Percentiles rank a stretch among this genome's conserved stretches.
Evolutionary conservation across 2,329 filamentous ascomycete genomes (phyloP).

Genomic region (Fusarium sp.): DNA sequence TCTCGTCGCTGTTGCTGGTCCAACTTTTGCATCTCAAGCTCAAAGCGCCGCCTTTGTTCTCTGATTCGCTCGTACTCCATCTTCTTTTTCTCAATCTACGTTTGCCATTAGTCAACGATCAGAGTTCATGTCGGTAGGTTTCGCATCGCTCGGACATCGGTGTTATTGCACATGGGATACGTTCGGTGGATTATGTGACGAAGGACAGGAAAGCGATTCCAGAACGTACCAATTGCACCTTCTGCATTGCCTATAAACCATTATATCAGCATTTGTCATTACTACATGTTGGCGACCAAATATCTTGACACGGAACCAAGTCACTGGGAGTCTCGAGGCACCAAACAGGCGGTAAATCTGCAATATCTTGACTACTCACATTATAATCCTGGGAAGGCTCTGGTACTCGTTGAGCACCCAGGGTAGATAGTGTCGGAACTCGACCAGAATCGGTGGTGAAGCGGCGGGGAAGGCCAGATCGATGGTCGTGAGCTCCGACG

Average conservation of each 20-base stretch:
- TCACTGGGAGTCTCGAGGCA: not conserved
- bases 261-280: constrained; percentile 39
- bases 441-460: constrained; percentile 93
- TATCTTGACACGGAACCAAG: constrained; percentile 23
- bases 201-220: constrained; percentile 4
- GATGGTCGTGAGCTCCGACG: constrained; percentile 70
- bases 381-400: constrained; percentile 63
- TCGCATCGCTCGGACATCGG: constrained; percentile 7
- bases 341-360: constrained; percentile 3
- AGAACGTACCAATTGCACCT: constrained; percentile 79
- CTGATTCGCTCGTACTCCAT: constrained; percentile 90
- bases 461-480: constrained; percentile 84
- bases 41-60: constrained; percentile 88
- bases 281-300: not conserved
- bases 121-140: not conserved
- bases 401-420: constrained; percentile 55
- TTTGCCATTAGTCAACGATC: constrained; percentile 50
- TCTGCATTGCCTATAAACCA: constrained; percentile 69
- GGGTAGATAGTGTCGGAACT: constrained; percentile 76
- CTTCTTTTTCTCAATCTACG: constrained; percentile 91
- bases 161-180: not conserved
- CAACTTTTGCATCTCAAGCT: constrained; percentile 90
- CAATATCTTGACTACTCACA: constrained; percentile 47
- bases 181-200: not conserved
- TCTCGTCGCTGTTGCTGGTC: constrained; percentile 86